A percentile compares a stretch with the other conserved stretches of the same genome.
phyloP scores from a whole-genome alignment of 2,329 filamentous ascomycete species.

The Aspergillus proliferans region DNA sequence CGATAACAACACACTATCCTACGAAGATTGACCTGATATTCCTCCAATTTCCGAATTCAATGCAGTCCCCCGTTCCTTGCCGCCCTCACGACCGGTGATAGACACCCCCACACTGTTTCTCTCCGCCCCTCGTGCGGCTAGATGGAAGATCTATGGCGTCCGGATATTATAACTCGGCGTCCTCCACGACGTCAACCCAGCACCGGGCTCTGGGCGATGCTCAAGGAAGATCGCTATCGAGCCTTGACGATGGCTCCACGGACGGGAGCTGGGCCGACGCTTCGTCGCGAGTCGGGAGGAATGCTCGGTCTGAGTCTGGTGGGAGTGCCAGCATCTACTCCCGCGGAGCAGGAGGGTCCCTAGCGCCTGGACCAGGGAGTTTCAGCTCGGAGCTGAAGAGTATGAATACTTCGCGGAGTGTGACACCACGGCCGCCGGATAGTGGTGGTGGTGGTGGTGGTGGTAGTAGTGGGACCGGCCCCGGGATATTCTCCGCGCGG shows the following conservation, averaged over 20 bases:
- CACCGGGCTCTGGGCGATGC: slow-evolving; percentile 28
- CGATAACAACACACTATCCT: no score
- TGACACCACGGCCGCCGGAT: slow-evolving; percentile 50
- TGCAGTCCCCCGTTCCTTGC: slow-evolving; percentile 22
- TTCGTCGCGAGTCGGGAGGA: slow-evolving; percentile 25
- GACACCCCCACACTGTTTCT: slow-evolving; percentile 11
- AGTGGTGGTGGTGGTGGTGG: background rate
- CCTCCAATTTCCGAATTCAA: slow-evolving; percentile 15
- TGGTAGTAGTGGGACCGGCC: background rate
- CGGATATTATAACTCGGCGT: slow-evolving; percentile 34
- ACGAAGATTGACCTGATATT: no score
- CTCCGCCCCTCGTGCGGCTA: slow-evolving; percentile 22
- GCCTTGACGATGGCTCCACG: slow-evolving; percentile 33
- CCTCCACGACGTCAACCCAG: slow-evolving; percentile 38
- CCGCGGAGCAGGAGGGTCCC: slow-evolving; percentile 54
- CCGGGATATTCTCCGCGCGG: slow-evolving; percentile 35
- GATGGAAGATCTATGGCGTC: slow-evolving; percentile 42
- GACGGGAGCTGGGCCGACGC: slow-evolving; percentile 35
- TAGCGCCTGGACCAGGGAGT: slow-evolving; percentile 71
- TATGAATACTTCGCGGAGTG: slow-evolving; percentile 56
- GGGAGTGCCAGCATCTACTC: slow-evolving; percentile 58
- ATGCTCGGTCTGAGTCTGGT: slow-evolving; percentile 50
- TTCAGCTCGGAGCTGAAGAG: slow-evolving; percentile 84
- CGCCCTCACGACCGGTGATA: slow-evolving; percentile 30
- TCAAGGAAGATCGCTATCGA: slow-evolving; percentile 31